These are phyloP conservation scores for Stipa capillata DNA, from an alignment of 176 grass and related monocot species.

Conservation along the genomic window DNA sequence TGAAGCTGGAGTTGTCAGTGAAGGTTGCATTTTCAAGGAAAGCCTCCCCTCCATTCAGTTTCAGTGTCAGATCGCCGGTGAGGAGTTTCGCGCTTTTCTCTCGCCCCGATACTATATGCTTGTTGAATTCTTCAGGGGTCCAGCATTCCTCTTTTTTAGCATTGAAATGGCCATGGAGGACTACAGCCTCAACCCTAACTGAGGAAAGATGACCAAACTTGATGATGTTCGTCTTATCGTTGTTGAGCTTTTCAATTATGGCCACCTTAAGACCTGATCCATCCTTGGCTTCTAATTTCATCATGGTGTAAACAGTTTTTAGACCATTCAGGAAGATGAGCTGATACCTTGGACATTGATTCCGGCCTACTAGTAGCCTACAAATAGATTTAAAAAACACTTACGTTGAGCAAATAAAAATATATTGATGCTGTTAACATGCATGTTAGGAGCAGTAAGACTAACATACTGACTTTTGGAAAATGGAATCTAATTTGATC, in stretches of 20 bases:
- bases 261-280: constrained; percentile 35
- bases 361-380: constrained; percentile 16
- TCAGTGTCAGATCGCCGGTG: constrained; percentile 29
- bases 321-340: constrained; percentile 30
- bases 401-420: not conserved
- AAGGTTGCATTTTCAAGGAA: constrained; percentile 38
- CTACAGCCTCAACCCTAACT: constrained; percentile 40
- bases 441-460: not conserved
- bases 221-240: not conserved
- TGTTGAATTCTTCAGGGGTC: constrained; percentile 34
- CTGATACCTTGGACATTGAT: constrained; percentile 23
- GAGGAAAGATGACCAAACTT: constrained; percentile 36
- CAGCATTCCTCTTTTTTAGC: constrained; percentile 38
- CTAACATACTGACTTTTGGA: not conserved
- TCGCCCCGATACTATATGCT: constrained; percentile 34
- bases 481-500: not conserved
- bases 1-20: constrained; percentile 61
- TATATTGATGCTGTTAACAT: not conserved
- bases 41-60: constrained; percentile 37
- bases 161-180: constrained; percentile 50
- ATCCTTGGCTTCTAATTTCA: constrained; percentile 29
- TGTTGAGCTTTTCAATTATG: constrained; percentile 29
- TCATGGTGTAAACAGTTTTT: constrained; percentile 35
- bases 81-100: constrained; percentile 40
- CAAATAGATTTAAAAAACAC: not conserved